Percentiles rank a stretch among this genome's conserved stretches.
Conservation (phyloP, 805 yeast species). For the Metschnikowia continentalis region DNA sequence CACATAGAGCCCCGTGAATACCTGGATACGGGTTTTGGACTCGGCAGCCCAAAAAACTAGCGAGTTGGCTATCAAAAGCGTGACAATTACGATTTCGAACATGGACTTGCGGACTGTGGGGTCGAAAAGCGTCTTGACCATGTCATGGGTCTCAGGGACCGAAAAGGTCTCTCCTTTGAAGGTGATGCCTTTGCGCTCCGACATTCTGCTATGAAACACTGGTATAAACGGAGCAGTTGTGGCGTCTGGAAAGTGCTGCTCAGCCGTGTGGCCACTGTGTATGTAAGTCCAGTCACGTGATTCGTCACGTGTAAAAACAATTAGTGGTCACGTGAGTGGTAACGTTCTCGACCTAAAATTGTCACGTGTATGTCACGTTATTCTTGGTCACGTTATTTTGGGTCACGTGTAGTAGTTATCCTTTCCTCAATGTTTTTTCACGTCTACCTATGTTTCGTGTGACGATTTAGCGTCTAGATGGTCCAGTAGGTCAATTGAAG, state of each 20-base stretch:
- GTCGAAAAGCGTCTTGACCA: slow-evolving; percentile 77
- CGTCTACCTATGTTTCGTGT: too few species aligned
- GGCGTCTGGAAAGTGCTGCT: not conserved
- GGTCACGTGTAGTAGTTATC: too few species aligned
- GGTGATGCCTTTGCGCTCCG: slow-evolving; percentile 34
- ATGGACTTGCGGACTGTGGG: slow-evolving; percentile 67
- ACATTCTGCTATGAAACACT: not conserved
- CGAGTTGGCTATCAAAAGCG: slow-evolving; percentile 29
- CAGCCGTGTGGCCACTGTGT: not conserved
- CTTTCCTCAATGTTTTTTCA: too few species aligned
- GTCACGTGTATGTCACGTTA: not conserved
- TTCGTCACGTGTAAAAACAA: not conserved
- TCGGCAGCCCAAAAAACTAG: slow-evolving; percentile 28
- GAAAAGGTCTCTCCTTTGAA: slow-evolving; percentile 41
- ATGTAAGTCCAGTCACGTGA: not conserved
- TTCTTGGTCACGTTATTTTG: not conserved
- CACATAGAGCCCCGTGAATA: slow-evolving; percentile 54
- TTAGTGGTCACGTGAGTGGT: not conserved
- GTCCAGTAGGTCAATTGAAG: too few species aligned
- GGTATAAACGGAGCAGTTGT: not conserved
- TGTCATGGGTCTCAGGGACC: slow-evolving; percentile 70
- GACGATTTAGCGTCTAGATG: too few species aligned
- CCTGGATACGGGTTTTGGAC: slow-evolving; percentile 22
- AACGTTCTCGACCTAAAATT: too few species aligned
- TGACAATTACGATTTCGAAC: slow-evolving; percentile 58